Base-by-base conservation (phyloP, 2,329 filamentous ascomycete genomes). In the Ophiostoma sp. region DNA sequence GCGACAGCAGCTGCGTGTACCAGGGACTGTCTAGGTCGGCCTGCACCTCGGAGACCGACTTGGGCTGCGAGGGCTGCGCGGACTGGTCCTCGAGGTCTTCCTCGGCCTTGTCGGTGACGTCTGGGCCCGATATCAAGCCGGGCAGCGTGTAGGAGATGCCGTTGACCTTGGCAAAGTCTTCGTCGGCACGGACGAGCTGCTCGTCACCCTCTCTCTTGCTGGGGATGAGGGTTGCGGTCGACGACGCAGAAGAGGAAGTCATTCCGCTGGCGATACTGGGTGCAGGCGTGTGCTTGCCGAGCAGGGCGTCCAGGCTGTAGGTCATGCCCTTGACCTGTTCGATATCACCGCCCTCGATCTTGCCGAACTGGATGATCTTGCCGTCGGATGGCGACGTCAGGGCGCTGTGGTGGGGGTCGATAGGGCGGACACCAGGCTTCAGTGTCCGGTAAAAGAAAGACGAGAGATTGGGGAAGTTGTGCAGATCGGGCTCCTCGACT, bases 271-370 rank as follows among this genome's bases (percentile, higher is more conserved):
- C 76, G 74, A 89, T 78, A 78, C 85, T 86, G 18, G 84, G 78
- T 5, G 82, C 76, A 49, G 85, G 85, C 5, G 83, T 85, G 70
- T 82, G 81, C 72, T 85, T 87, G 66, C 95, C 95, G 1, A 99
- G 84, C 1, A 99, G 84, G 7, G 95, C 93, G 76, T 99, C 95
- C 67, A 99, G 85, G 73, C 89, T 96, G 79, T 99, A 99, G 0
- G 95, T 99, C 84, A 99, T 95, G 70, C 95, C 95, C 80, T 99
- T 99, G 72, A 99, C 94, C 80, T 99, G 95, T 78, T 99, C 95
- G 60, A 99, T 96, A 75, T 97, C 92, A 64, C 94, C 93, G 74
- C 93, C 88, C 75, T 96, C 90, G 69, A 99, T 97, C 73, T 88
- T 88, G 11, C 95, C 95, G 74, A 93, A 97, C 74, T 98, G 94